Base-by-base conservation (phyloP, 352 stramenopile species). In the Phytopythium montanum region DNA sequence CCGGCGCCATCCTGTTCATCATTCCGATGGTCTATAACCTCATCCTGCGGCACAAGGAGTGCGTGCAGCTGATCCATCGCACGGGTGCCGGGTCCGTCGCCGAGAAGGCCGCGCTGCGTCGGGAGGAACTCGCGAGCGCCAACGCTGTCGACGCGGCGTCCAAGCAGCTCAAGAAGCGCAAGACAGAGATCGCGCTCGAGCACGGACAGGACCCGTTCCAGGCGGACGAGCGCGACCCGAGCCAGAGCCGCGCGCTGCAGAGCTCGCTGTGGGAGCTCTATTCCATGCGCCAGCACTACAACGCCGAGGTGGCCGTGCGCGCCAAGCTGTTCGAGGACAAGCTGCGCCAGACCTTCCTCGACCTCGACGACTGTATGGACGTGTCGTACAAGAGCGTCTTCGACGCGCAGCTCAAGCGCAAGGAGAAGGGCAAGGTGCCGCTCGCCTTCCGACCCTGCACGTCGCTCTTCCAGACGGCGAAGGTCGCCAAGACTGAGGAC, bases 11-110 rank as follows among this genome's bases (percentile, higher is more conserved):
- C 55, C 69, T 99, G 39, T 98, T 98, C 69, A 96, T 95, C 56
- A 83, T 99, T 45, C 94, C 96, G 50, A 89, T 99, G 63, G 89
- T 98, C 21, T 97, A 96, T 76, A 99, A 99, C 76, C 81, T 99
- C 48, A 85, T 99, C 46, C 71, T 97, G 55, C 91, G 96, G 50
- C 97, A 99, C 85, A 95, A 96, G 56, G 92, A 98, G 75, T 98
- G 93, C 59, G 67, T 92, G 25, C 92, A 96, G 72, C 76, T 99
- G 36, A 96, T 99, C 59, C 92, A 98, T 75, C 79, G 92, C 41
- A 87, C 83, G 25, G 73, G 76, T 19, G 68, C 81, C 21, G 76
- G 69, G 25, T 84, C 75, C 0, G 83, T 79, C 3, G 79, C 81
- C 10, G 85, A 92, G 50, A 72, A 86, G 46, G 85, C 85, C 33